A percentile compares a stretch with the other conserved stretches of the same genome.
Evolutionary conservation across 2,329 filamentous ascomycete species (phyloP).

Genomic region (Helotiales sp.): DNA sequence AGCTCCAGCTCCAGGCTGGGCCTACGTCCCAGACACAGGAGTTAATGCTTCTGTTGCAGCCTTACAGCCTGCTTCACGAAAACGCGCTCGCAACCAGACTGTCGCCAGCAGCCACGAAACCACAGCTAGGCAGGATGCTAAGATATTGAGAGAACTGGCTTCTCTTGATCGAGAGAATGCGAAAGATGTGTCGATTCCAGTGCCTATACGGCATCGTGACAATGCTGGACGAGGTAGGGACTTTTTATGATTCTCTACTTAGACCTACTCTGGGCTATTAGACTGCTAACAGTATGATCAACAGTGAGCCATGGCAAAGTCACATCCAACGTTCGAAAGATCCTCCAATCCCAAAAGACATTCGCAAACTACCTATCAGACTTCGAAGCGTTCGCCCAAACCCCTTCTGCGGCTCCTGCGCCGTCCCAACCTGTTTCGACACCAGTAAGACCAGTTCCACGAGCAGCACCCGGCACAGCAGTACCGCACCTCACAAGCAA

Average conservation of each 20-base stretch:
- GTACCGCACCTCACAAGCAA: slow-evolving; percentile 34
- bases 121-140: slow-evolving; percentile 81
- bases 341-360: slow-evolving; percentile 80
- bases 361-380: slow-evolving; percentile 85
- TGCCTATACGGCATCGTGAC: slow-evolving; percentile 61
- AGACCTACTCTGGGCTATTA: not conserved
- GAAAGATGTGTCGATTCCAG: slow-evolving; percentile 71
- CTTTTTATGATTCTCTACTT: not conserved
- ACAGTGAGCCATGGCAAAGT: slow-evolving; percentile 41
- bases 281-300: not conserved
- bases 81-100: slow-evolving; percentile 67
- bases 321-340: slow-evolving; percentile 68
- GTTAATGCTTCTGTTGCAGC: slow-evolving; percentile 60
- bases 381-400: slow-evolving; percentile 63
- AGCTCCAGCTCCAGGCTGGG: slow-evolving; percentile 82
- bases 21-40: slow-evolving; percentile 81
- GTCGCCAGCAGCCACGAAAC: slow-evolving; percentile 66
- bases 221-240: slow-evolving; percentile 47
- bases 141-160: slow-evolving; percentile 79
- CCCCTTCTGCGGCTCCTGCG: slow-evolving; percentile 44
- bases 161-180: slow-evolving; percentile 82
- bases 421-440: slow-evolving; percentile 40
- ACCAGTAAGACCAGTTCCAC: slow-evolving; percentile 18
- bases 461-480: slow-evolving; percentile 35
- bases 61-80: slow-evolving; percentile 63